Base-by-base conservation (phyloP, 306 rosid genomes). In the Lagenaria siceraria region DNA sequence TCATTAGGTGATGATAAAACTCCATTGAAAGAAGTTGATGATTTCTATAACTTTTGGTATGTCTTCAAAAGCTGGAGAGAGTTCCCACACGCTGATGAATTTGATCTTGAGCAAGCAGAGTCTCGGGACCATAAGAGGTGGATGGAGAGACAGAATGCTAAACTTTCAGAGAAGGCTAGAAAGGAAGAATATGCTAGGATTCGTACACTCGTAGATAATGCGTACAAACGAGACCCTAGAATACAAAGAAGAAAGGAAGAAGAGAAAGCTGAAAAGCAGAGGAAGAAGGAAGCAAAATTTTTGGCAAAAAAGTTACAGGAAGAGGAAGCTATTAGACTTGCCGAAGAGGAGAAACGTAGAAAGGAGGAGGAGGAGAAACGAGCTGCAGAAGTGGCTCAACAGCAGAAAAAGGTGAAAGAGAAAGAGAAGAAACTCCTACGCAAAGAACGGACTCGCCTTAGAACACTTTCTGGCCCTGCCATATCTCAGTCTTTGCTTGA, bases 131-230 rank as follows among this genome's bases (percentile, higher is more conserved):
- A 96, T 69, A 90, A 53, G 86, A 87, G 99, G 84, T 96, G 98
- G 98, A 96, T 96, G 98, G 99, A 96, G 84, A 96, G 99, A 84
- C 98, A 92, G 83, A 96, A 92, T 87, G 92, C 91, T 24, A 96
- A 96, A 75, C 90, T 92, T 79, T 40, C 97, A 0, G 99, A 96
- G 79, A 96, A 92, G 85, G 97, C 97, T 46, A 90, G 98, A 85
- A 96, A 96, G 86, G 99, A 96, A 79, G 99, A 96, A 48, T 82
- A 85, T 87, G 89, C 85, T n/a, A 84, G 99, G 81, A 53, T 96
- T 25, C 99, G 99, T 53, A 51, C 85, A 61, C 97, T 96, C 58
- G 96, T 96, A 72, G 99, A 92, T 85, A 96, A 89, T 81, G 98
- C 99, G 18, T 90, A 96, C 78, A 96, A 86, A 84, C 88, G 93